Base-by-base conservation (phyloP, 2,329 filamentous ascomycete genomes). In the Ceratocystis smalleyi region DNA sequence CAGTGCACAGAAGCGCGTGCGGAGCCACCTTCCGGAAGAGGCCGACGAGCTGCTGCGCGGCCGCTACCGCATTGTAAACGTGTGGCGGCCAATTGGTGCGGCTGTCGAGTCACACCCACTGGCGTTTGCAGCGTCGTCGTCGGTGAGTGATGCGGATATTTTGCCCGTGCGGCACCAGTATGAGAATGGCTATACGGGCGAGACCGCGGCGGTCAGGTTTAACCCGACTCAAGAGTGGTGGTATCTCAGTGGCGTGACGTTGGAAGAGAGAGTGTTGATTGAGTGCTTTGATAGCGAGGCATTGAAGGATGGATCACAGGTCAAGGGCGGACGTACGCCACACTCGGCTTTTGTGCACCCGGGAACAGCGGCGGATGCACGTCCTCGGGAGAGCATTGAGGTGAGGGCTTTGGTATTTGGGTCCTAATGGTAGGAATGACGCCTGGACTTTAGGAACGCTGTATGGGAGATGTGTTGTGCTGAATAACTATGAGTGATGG, bases 341-440 rank as follows among this genome's bases (percentile, higher is more conserved):
- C 89, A 95, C 75, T 85, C 85, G 8, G 90, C 90, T 0, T 96
- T 96, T 74, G 77, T 80, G 47, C 87, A 96, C 72, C 86, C 88
- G 1, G 77, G 85, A 66, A 89, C 87, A 0, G 81, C 84, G 2
- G 75, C 79, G 19, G 87, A 85, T 57, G 89, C 87, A 3, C 83
- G 84, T 68, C 82, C 81, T 0, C 80, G 91, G 68, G 88, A 95
- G 77, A 95, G 90, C 72, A 95, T 96, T 72, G 91, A 96, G 74
- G 88, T 96, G 17, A 81, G 91, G 69, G 85, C 88, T 43, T 77
- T 96, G 73, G 87, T 96, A 0, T 95, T 96, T 78, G 88, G 87
- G 5, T 22, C 51, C 4, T 55, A 17, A 32, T 12, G 24, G 7
- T 55, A 12, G 24, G 24, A 15, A 61, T 8, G 22, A 45, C 12